Evolutionary conservation across 106 monocot genomes (phyloP).

Genomic region (Chionographis japonica): DNA sequence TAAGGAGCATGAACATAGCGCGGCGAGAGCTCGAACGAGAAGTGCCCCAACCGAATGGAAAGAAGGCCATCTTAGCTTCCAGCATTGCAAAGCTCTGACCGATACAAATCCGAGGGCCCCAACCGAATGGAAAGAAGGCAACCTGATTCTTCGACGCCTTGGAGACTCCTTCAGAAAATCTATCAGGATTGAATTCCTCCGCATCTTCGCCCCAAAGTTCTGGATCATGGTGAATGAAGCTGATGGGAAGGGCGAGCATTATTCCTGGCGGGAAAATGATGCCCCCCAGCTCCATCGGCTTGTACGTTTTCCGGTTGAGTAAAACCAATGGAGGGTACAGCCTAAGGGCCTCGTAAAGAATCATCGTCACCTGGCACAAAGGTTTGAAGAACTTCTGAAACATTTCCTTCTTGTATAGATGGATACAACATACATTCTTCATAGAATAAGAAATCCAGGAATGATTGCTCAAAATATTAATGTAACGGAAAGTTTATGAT

Average conservation of each 20-base stretch:
- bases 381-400: background rate
- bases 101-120: constrained; percentile 64
- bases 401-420: too few relatives aligned
- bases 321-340: constrained; percentile 35
- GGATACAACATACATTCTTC: background rate
- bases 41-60: constrained; percentile 46
- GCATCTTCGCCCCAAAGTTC: constrained; percentile 28
- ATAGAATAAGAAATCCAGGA: background rate
- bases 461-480: background rate
- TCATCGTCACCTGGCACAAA: constrained; percentile 34
- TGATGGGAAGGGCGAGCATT: background rate
- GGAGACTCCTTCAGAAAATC: constrained; percentile 27
- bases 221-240: constrained; percentile 23
- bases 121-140: constrained; percentile 66
- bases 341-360: constrained; percentile 51
- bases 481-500: too few relatives aligned
- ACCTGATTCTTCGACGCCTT: constrained; percentile 13
- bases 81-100: constrained; percentile 69
- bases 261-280: constrained; percentile 20
- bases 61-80: constrained; percentile 68
- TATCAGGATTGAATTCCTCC: constrained; percentile 32
- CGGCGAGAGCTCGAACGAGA: constrained; percentile 49
- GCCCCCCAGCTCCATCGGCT: constrained; percentile 12
- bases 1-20: constrained; percentile 51
- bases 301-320: constrained; percentile 8